Base-by-base conservation (phyloP, 306 rosid genomes). In the Inga laurina region DNA sequence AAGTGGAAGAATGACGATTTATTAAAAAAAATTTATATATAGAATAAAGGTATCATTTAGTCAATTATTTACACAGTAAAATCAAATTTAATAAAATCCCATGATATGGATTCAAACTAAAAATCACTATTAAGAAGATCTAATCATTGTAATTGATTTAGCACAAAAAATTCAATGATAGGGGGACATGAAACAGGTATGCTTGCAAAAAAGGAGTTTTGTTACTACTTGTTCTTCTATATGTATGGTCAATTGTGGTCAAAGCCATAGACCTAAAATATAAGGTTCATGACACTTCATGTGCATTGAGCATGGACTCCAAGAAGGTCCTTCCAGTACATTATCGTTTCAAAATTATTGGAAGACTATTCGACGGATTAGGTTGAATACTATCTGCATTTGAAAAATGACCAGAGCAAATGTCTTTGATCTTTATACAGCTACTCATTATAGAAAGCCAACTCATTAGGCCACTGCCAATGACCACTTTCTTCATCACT, bases 401-500 rank as follows among this genome's bases (percentile, higher is more conserved):
- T 49, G 64, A 8, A 51, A 75, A 24, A 14, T 1, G 48, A 46
- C 22, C 61, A 18, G 46, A 51, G 24, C 8, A 73, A 59, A 81
- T 46, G 41, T 45, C 21, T 71, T 71, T 43, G 44, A 19, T 45
- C n/a, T 71, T 43, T 43, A 41, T 49, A 81, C 4, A n/a, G 18
- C 64, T 32, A 73, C 52, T 56, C 32, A 12, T 39, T 10, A 46
- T 16, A 72, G 4, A 67, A 3, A 84, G 24, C 22, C 8, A 15
- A 13, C 79, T 30, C 54, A 80, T 80, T 18, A 56, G 68, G 82
- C 62, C 66, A 78, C 46, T 43, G 54, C 61, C 71, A 57, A 66
- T 41, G 52, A 77, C 59, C 48, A 72, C n/a, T 18, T 66, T 81
- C 76, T 71, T 51, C 44, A n/a, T 75, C 82, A 84, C 32, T 27